Evolutionary conservation across 148 eudicot species (phyloP), one percentile per base, ranked within the genome.

Genomic region (Fagopyrum tataricum): DNA sequence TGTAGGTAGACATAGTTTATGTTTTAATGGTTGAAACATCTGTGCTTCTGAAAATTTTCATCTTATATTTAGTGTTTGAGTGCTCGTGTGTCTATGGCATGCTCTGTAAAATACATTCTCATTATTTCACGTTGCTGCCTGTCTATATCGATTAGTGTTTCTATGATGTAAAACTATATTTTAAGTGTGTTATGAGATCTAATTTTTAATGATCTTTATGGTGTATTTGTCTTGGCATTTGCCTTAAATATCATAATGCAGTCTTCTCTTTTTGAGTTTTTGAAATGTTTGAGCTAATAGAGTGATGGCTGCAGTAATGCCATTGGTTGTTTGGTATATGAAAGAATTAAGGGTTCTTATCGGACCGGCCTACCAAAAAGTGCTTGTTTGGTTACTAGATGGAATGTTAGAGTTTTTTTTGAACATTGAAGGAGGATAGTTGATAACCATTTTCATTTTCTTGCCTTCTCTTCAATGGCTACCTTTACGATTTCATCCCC

Each of bases 1-100:
- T 94, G 48, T 67, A 78, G 24, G 71, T 73, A 18, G 37, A 31
- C 15, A 20, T 58, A 14, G 11, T 58, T 58, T 58, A 4, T 23
- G 37, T 8, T 21, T 21, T 11, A 6, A 7, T 58, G 64, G 31
- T 11, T 7, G 5, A 58, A 58, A 20, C 9, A 21, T 21, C 37
- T 20, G 37, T 58, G 31, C 5, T 3, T 58, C 21, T 56, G 3
- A 20, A 6, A 7, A 9, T 58, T 58, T 58, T 23, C 37, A 23
- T 37, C 39, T 23, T 58, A 9, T 8, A 3, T 58, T 58, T 58
- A 58, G 64, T 20, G 61, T 55, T 26, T 55, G 37, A 31, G 37
- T 31, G 37, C 37, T 31, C 37, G 64, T 58, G 61, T 55, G 62
- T 55, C 15, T 58, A 10, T 58, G 39, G 5, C 0, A n/a, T 20